A percentile compares a stretch with the other conserved stretches of the same genome.
phyloP scores from a whole-genome alignment of 1,284 basidiomycete genomes.

The Mrakiaceae sp. region DNA sequence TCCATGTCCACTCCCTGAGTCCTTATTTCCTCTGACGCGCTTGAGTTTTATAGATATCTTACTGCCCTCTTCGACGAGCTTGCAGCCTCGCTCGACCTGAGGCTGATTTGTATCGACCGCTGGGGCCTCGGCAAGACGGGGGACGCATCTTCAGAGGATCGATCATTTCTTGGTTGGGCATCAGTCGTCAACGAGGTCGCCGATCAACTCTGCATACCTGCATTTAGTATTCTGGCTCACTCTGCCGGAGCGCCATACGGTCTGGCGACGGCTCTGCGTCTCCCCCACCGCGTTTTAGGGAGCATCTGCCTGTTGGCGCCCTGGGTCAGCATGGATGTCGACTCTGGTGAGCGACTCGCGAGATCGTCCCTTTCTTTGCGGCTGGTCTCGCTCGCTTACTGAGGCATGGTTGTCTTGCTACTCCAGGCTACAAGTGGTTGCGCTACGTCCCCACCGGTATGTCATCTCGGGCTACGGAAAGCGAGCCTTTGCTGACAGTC shows the following conservation, averaged over 20 bases:
- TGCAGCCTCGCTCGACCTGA: constrained; percentile 70
- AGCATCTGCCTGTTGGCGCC: constrained; percentile 83
- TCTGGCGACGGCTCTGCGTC: constrained; percentile 66
- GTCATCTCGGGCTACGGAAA: no score
- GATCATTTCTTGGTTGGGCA: constrained; percentile 84
- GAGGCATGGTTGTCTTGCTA: constrained; percentile 29
- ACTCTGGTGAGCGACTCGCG: constrained; percentile 51
- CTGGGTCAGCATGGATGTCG: constrained; percentile 80
- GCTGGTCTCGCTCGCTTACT: constrained; percentile 18
- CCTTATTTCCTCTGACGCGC: no score
- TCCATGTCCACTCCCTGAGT: no score
- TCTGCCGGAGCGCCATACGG: constrained; percentile 96
- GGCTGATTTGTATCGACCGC: constrained; percentile 88
- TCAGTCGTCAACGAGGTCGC: constrained; percentile 79
- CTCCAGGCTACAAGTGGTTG: constrained; percentile 78
- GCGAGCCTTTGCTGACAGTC: no score
- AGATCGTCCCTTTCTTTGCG: constrained; percentile 3
- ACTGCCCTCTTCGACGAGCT: constrained; percentile 94
- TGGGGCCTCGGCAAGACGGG: constrained; percentile 86
- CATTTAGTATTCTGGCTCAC: constrained; percentile 84
- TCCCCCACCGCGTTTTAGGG: constrained; percentile 64
- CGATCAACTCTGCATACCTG: constrained; percentile 62
- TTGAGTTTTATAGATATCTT: constrained; percentile 44
- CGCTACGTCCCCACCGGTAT: constrained; percentile 65
- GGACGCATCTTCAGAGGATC: constrained; percentile 51